These are phyloP conservation scores for Fusarium graminum DNA, from an alignment of 2,329 filamentous ascomycete species.

Conservation along the genomic window DNA sequence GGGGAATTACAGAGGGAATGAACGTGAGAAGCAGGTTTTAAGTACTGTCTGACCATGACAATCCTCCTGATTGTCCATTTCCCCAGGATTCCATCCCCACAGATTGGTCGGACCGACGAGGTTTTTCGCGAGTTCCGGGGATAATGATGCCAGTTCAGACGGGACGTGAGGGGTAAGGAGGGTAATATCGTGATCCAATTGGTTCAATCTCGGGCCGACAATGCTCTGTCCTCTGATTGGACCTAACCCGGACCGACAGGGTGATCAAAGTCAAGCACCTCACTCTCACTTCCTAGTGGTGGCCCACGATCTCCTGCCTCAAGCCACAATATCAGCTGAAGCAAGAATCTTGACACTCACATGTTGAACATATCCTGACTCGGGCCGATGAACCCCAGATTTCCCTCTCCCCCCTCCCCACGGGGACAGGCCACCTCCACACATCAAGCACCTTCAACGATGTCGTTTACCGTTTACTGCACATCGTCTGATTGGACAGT, in stretches of 20 bases:
- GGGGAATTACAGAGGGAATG: neutral
- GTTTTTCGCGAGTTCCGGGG: neutral
- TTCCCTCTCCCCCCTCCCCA: conserved; percentile 14
- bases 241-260: conserved; percentile 34
- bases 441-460: neutral
- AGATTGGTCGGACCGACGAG: conserved; percentile 34
- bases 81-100: conserved; percentile 11
- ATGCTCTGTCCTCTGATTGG: neutral
- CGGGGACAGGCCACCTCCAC: conserved; percentile 14
- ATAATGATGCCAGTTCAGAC: no score
- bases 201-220: conserved; percentile 40
- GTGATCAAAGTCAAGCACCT: neutral
- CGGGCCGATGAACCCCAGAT: conserved; percentile 35
- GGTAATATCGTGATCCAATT: neutral
- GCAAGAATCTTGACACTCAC: neutral
- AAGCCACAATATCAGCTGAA: conserved; percentile 11
- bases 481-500: neutral
- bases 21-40: neutral
- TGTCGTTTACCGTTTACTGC: neutral
- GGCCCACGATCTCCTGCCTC: neutral
- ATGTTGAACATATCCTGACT: neutral
- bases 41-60: conserved; percentile 1
- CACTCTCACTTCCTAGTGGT: neutral
- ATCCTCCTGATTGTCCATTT: neutral
- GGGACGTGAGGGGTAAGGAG: neutral